These are phyloP conservation scores for Boletus subcaerulescens DNA, from an alignment of 768 basidiomycete species.

Conservation along the genomic window DNA sequence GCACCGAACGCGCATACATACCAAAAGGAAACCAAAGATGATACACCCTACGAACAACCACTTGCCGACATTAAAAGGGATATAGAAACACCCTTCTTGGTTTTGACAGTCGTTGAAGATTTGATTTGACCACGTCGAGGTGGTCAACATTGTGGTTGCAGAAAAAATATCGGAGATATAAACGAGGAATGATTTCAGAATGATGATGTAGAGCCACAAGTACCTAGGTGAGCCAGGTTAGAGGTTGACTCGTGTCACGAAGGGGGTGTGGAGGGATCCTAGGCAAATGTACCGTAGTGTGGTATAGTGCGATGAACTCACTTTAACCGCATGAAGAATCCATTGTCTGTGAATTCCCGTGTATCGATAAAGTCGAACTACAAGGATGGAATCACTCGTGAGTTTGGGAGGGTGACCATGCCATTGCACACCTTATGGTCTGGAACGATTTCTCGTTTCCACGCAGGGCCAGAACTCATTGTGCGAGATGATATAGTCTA, in stretches of 20 bases:
- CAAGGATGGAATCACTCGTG: slow-evolving; percentile 1
- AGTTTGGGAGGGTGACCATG: not conserved
- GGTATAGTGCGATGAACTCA: slow-evolving; percentile 33
- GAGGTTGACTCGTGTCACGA: not conserved
- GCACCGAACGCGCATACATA: slow-evolving; percentile 35
- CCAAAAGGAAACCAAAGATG: slow-evolving; percentile 95
- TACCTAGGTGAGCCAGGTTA: slow-evolving; percentile 54
- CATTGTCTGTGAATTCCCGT: slow-evolving; percentile 86
- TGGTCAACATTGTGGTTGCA: slow-evolving; percentile 93
- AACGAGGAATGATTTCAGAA: slow-evolving; percentile 95
- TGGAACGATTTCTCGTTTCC: slow-evolving; percentile 96
- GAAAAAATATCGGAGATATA: slow-evolving; percentile 98
- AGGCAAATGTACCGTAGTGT: not conserved
- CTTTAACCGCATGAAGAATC: slow-evolving; percentile 85
- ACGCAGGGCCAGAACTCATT: slow-evolving; percentile 63
- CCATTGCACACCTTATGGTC: slow-evolving; percentile 83
- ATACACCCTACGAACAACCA: slow-evolving; percentile 99
- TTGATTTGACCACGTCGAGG: slow-evolving; percentile 85
- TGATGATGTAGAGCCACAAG: slow-evolving; percentile 87
- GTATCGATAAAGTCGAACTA: slow-evolving; percentile 98
- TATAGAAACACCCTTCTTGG: slow-evolving; percentile 71
- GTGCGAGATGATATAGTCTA: slow-evolving; percentile 6
- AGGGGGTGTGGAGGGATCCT: not conserved
- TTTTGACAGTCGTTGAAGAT: slow-evolving; percentile 76
- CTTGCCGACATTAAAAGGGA: slow-evolving; percentile 85